These are phyloP conservation scores for Silybum marianum DNA, from an alignment of 129 eudicot genomes.

Conservation along the genomic window DNA sequence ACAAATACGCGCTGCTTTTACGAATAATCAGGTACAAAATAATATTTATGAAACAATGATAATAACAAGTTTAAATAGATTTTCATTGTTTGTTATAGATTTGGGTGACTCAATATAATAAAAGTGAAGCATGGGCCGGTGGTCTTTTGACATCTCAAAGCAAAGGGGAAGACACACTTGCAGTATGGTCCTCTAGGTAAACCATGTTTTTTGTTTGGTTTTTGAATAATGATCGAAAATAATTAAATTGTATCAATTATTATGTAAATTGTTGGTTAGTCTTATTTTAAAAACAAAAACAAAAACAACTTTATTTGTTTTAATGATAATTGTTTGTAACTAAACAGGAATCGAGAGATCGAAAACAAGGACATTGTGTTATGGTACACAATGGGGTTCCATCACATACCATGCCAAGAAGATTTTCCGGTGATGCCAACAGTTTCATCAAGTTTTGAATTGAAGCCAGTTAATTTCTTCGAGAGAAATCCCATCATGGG, in stretches of 20 bases:
- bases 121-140: constrained; percentile 56
- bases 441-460: constrained; percentile 58
- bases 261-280: background rate
- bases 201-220: background rate
- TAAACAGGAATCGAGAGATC: constrained; percentile 50
- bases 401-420: constrained; percentile 72
- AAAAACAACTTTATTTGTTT: background rate
- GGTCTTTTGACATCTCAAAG: constrained; percentile 56
- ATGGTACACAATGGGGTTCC: constrained; percentile 69
- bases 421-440: constrained; percentile 69
- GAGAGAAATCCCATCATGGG: constrained; percentile 51
- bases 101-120: constrained; percentile 54
- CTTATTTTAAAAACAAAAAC: background rate
- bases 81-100: constrained; percentile 24
- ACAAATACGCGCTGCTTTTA: constrained; percentile 49
- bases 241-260: background rate
- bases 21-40: constrained; percentile 50
- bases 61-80: background rate
- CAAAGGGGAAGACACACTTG: constrained; percentile 59
- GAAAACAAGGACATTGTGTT: constrained; percentile 64
- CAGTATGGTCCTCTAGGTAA: constrained; percentile 58
- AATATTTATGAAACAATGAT: background rate
- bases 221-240: background rate
- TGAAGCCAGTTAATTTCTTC: constrained; percentile 68
- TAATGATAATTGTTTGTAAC: background rate